Evolutionary conservation across 139 green algal genomes (phyloP).

Genomic region (Volvox africanus): DNA sequence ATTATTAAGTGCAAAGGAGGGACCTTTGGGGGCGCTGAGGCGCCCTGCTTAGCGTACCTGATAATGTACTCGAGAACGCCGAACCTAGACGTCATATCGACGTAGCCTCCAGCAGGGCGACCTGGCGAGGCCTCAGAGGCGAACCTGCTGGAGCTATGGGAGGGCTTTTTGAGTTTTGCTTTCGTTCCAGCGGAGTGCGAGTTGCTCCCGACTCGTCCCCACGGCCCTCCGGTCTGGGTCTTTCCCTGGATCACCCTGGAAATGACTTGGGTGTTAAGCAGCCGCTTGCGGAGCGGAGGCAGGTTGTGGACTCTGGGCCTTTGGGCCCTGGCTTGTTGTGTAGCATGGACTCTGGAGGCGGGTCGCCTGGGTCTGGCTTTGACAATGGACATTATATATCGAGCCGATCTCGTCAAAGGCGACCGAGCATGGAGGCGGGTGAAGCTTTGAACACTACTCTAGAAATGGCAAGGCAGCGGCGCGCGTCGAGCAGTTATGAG

Average conservation of each 20-base stretch:
- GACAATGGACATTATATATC: background rate
- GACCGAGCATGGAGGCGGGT: background rate
- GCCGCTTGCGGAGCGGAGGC: constrained; percentile 35
- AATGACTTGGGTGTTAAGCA: constrained; percentile 43
- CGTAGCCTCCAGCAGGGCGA: background rate
- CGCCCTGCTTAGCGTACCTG: background rate
- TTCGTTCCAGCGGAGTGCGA: background rate
- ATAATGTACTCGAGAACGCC: background rate
- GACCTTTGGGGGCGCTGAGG: background rate
- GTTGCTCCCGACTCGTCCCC: constrained; percentile 11
- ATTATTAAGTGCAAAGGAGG: background rate
- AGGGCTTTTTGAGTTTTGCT: constrained; percentile 10
- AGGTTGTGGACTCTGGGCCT: background rate
- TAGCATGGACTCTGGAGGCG: background rate
- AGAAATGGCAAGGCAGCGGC: constrained; percentile 35
- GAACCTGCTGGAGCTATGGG: constrained; percentile 1
- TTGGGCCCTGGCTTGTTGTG: background rate
- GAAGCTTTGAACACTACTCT: constrained; percentile 5
- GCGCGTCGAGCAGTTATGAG: constrained; percentile 11
- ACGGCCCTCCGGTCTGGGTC: background rate
- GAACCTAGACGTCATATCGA: background rate
- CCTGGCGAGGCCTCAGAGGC: background rate
- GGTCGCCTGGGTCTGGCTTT: background rate
- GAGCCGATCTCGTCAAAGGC: constrained; percentile 13
- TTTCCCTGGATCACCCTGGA: background rate